Percentiles rank a stretch among this genome's conserved stretches.
phyloP scores from a whole-genome alignment of 176 grass and related monocot species.

The Urochloa ruziziensis region DNA sequence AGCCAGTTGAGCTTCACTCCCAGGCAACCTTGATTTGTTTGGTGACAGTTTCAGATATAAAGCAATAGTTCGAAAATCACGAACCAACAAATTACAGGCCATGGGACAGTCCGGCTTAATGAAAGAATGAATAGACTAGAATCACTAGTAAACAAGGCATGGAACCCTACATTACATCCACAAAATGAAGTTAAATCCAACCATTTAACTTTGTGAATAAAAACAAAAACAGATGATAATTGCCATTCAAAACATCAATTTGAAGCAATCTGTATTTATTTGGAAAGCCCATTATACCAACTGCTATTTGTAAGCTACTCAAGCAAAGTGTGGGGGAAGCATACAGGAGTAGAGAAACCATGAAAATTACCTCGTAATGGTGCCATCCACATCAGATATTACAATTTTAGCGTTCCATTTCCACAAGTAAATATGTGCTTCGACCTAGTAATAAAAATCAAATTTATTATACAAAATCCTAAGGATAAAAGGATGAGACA shows the following conservation, averaged over 20 bases:
- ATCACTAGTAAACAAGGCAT: conserved; percentile 19
- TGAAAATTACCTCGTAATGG: conserved; percentile 86
- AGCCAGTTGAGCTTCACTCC: not conserved
- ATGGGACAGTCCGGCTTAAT: conserved; percentile 2
- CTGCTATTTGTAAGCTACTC: conserved; percentile 7
- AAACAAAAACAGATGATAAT: not conserved
- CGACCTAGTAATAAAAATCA: conserved; percentile 66
- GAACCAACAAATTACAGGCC: conserved; percentile 15
- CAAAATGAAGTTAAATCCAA: not conserved
- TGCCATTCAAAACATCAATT: not conserved
- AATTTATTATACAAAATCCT: conserved; percentile 26
- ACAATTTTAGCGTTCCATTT: conserved; percentile 99
- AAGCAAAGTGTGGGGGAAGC: not conserved
- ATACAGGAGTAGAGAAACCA: not conserved
- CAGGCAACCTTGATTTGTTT: not conserved
- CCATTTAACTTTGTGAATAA: not conserved
- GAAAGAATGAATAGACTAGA: not conserved
- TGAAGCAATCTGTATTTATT: not conserved
- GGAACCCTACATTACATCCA: not conserved
- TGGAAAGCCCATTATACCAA: not conserved
- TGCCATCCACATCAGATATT: conserved; percentile 99
- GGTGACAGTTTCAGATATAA: conserved; percentile 3
- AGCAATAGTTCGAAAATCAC: not conserved
- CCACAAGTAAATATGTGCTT: conserved; percentile 98
- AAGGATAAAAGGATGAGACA: conserved; percentile 19